Percentiles rank a stretch among this genome's conserved stretches.
Evolutionary conservation across 2,329 filamentous ascomycete species (phyloP).

Genomic region (Verticillium longisporum): DNA sequence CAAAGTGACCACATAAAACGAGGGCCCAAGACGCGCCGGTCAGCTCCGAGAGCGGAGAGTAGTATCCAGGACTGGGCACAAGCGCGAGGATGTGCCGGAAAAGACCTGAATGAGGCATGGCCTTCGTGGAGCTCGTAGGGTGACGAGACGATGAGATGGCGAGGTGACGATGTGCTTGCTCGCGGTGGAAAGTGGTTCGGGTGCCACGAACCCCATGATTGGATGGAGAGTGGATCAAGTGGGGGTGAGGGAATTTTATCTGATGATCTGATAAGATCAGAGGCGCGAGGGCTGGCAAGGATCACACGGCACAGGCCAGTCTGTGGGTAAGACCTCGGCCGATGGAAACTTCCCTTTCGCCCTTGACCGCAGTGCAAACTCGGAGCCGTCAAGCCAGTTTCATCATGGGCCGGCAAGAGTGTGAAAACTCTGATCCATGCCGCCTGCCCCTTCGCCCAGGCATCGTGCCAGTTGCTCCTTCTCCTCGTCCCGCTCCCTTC

Average conservation of each 20-base stretch:
- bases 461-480: not conserved
- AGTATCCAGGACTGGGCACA: not conserved
- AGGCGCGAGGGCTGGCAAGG: not conserved
- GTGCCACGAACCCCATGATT: not conserved
- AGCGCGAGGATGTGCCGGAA: not conserved
- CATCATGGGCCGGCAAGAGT: not conserved
- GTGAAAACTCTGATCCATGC: not conserved
- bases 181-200: not conserved
- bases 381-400: not conserved
- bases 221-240: not conserved
- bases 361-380: not conserved
- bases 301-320: not conserved
- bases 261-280: conserved; percentile 48
- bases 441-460: not conserved
- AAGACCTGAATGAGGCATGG: not conserved
- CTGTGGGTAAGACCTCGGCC: not conserved
- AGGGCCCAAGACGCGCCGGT: not conserved
- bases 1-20: not conserved
- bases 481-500: not conserved
- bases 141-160: not conserved
- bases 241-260: conserved; percentile 36
- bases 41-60: not conserved
- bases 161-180: not conserved
- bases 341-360: not conserved
- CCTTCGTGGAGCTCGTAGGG: not conserved